A percentile compares a stretch with the other conserved stretches of the same genome.
Conservation (phyloP, 192 early-diverging fungal genomes). For the Thamnidium elegans region DNA sequence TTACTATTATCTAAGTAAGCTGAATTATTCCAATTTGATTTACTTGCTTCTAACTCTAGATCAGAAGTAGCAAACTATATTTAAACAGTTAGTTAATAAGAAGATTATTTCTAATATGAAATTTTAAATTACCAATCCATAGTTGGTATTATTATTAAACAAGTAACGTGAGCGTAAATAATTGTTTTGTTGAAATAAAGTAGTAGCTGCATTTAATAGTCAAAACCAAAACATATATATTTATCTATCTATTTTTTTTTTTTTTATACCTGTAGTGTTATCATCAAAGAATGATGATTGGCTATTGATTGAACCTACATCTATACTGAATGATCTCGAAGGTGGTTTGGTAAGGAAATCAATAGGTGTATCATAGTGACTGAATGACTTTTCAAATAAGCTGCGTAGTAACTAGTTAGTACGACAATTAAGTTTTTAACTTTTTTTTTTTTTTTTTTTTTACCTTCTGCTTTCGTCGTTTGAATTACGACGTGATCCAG, state of each 20-base stretch:
- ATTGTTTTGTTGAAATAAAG: no score
- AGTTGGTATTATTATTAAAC: slow-evolving; percentile 5
- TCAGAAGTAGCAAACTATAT: slow-evolving; percentile 43
- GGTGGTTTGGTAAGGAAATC: slow-evolving; percentile 27
- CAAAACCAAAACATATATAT: not conserved
- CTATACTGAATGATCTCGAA: slow-evolving; percentile 32
- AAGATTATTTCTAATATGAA: no score
- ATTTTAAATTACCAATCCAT: slow-evolving; percentile 12
- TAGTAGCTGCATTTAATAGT: not conserved
- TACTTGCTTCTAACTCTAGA: slow-evolving; percentile 41
- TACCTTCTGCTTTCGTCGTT: slow-evolving; percentile 45
- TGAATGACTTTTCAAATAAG: slow-evolving; percentile 19
- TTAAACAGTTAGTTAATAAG: not conserved
- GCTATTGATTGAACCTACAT: slow-evolving; percentile 20
- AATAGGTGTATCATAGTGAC: slow-evolving; percentile 13
- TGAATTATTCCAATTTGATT: slow-evolving; percentile 40
- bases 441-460: slow-evolving; percentile 30
- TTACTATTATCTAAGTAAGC: slow-evolving; percentile 9
- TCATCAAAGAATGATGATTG: not conserved
- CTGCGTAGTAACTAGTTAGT: no score
- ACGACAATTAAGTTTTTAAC: no score
- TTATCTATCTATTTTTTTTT: not conserved
- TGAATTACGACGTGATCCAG: slow-evolving; percentile 71
- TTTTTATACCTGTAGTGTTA: slow-evolving; percentile 9
- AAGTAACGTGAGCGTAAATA: no score